phyloP scores from a whole-genome alignment of 106 monocot genomes.

The Dendrobium catenatum region DNA sequence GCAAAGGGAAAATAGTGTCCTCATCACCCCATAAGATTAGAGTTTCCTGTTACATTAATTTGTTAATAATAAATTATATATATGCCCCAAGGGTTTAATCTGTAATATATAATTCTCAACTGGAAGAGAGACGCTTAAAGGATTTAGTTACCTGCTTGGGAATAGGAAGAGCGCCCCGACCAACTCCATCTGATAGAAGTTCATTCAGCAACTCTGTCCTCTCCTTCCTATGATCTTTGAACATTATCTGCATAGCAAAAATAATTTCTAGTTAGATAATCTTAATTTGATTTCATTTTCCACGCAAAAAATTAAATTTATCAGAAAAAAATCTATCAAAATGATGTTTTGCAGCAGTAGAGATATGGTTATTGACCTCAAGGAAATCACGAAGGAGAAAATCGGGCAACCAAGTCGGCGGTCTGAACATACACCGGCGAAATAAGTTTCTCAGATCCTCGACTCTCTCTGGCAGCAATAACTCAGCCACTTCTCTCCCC shows the following conservation, averaged over 20 bases:
- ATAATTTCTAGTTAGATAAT: too few relatives aligned
- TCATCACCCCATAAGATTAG: constrained; percentile 73
- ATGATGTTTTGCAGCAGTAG: too few relatives aligned
- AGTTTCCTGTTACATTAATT: constrained; percentile 38
- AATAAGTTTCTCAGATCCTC: constrained; percentile 13
- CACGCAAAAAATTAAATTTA: too few relatives aligned
- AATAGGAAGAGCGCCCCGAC: constrained; percentile 43
- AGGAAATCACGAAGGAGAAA: constrained; percentile 66
- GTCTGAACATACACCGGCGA: constrained; percentile 25
- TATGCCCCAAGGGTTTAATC: too few relatives aligned
- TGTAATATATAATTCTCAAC: too few relatives aligned
- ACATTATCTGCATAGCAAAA: constrained; percentile 37
- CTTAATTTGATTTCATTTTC: too few relatives aligned
- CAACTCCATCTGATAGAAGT: constrained; percentile 43
- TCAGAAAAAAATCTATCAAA: too few relatives aligned
- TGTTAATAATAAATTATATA: too few relatives aligned
- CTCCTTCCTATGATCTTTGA: constrained; percentile 51
- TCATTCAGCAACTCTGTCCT: constrained; percentile 49
- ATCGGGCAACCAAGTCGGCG: constrained; percentile 38
- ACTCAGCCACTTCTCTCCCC: constrained; percentile 7
- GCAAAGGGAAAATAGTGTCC: constrained; percentile 60
- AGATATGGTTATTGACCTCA: constrained; percentile 24
- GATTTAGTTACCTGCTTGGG: constrained; percentile 42
- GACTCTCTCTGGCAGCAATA: constrained; percentile 29
- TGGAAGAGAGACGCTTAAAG: too few relatives aligned